A percentile compares a stretch with the other conserved stretches of the same genome.
Evolutionary conservation across 179 eudicot species (phyloP).

Genomic region (Carnegiea gigantea): DNA sequence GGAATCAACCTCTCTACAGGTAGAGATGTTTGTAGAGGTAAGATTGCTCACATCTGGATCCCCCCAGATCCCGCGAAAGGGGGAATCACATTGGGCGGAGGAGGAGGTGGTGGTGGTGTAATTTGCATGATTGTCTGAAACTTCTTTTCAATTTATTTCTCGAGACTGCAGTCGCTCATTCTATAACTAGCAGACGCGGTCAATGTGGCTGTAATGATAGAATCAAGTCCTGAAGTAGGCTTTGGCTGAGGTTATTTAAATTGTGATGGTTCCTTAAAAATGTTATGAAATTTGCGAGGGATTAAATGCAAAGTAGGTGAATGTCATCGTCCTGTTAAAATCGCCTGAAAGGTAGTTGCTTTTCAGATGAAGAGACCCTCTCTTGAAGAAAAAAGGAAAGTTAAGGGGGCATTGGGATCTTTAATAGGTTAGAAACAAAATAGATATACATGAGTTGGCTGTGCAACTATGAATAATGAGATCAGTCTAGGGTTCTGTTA

Average conservation of each 20-base stretch:
- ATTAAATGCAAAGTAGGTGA: background rate
- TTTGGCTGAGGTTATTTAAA: background rate
- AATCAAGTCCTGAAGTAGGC: background rate
- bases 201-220: background rate
- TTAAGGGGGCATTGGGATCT: background rate
- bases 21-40: too few species aligned
- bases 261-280: background rate
- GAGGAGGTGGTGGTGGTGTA: background rate
- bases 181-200: background rate
- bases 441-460: background rate
- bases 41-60: too few species aligned
- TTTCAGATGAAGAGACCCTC: too few species aligned
- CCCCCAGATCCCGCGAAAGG: too few species aligned
- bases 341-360: background rate
- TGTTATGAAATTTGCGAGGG: background rate
- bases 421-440: background rate
- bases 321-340: background rate
- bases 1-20: too few species aligned
- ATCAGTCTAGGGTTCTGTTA: background rate
- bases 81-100: too few species aligned
- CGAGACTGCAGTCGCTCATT: background rate
- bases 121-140: background rate
- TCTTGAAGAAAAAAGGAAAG: background rate
- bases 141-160: slow-evolving; percentile 1
- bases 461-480: background rate